phyloP scores from a whole-genome alignment of 2,329 filamentous ascomycete genomes.

The Fusarium domesticum region DNA sequence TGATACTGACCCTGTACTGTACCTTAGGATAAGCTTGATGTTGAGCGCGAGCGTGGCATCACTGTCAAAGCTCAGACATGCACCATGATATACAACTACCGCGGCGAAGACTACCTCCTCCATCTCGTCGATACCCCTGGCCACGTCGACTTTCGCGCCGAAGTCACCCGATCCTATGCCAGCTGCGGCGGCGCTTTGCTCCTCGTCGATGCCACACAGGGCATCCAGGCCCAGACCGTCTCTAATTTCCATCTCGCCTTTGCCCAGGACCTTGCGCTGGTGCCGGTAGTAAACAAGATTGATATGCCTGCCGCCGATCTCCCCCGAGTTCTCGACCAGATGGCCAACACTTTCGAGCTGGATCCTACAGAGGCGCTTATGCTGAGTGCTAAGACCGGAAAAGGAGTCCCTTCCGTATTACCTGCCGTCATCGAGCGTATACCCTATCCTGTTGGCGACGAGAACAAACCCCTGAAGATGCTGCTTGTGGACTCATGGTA shows the following conservation, averaged over 20 bases:
- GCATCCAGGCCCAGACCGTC: constrained; percentile 95
- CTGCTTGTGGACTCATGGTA: constrained; percentile 98
- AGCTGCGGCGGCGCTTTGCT: constrained; percentile 91
- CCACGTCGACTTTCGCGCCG: constrained; percentile 95
- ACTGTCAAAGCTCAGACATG: constrained; percentile 99
- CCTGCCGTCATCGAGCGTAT: constrained; percentile 83
- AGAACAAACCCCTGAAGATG: constrained; percentile 70
- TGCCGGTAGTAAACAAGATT: constrained; percentile 96
- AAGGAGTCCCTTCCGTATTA: constrained; percentile 79
- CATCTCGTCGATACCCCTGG: constrained; percentile 96
- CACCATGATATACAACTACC: constrained; percentile 90
- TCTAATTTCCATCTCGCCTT: constrained; percentile 99
- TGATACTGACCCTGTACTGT: background rate
- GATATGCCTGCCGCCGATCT: constrained; percentile 88
- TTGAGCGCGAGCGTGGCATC: constrained; percentile 92
- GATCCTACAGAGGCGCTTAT: constrained; percentile 66
- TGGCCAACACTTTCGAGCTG: constrained; percentile 82
- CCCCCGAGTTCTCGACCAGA: constrained; percentile 80
- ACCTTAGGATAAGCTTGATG: constrained; percentile 79
- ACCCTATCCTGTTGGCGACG: constrained; percentile 74
- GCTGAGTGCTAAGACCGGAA: constrained; percentile 90
- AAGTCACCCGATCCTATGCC: constrained; percentile 93
- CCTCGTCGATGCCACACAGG: constrained; percentile 93
- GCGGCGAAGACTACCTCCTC: constrained; percentile 83
- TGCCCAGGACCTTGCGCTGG: constrained; percentile 78